Evolutionary conservation across 306 rosid genomes (phyloP), one percentile per base, ranked within the genome.

Genomic region (Fagus sylvatica): DNA sequence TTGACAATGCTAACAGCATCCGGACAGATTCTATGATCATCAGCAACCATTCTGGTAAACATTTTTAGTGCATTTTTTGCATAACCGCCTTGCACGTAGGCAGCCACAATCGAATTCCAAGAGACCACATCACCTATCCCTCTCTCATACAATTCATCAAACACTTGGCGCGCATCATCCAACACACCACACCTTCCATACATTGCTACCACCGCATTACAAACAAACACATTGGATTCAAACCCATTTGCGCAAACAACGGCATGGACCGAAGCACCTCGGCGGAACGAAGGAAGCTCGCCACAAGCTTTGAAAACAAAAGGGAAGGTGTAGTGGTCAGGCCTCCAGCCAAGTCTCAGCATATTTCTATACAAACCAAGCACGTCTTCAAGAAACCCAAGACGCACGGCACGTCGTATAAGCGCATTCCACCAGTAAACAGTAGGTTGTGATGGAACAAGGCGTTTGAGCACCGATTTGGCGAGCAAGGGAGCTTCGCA

Each of bases 381-480:
- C n/a, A 78, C 93, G 1, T 79, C 72, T 42, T 30, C 36, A n/a
- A 79, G 82, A 12, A 54, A 39, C 36, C 84, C 84, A 1, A 54
- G 78, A 37, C 82, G 86, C 53, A 93, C 76, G 4, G 91, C 79
- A 5, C 33, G 81, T 71, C 91, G 82, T 55, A 93, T 91, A 57
- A 91, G 76, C 7, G 85, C 90, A 34, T 93, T 91, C 98, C 98
- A 93, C 98, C 97, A 91, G 71, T 55, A 93, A 49, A 93, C 88
- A 4, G 77, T 53, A 3, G 69, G 41, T 0, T 82, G 65, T 1
- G 83, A 84, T 1, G 94, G 96, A 13, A 64, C 36, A 33, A 88
- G 86, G 54, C 76, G 77, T 72, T 88, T 72, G 43, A 93, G 90
- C 66, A 89, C 70, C 17, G 15, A 51, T 82, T 85, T 37, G 17